Percentiles rank a stretch among this genome's conserved stretches.
Evolutionary conservation across 169 alveolate species (phyloP).

Genomic region (Plasmodium cynomolgi): DNA sequence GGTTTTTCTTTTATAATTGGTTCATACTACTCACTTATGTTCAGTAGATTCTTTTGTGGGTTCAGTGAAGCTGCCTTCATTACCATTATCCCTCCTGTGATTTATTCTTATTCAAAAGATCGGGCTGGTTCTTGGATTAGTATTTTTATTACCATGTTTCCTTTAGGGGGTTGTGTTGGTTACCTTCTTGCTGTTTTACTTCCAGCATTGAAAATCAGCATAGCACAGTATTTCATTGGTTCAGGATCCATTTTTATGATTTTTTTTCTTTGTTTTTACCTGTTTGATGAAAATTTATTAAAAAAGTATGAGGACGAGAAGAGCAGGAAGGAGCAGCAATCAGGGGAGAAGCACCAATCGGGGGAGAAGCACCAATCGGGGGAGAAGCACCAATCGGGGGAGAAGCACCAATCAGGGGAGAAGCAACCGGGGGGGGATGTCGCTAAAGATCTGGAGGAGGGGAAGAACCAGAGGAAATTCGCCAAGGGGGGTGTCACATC

Average conservation of each 20-base stretch:
- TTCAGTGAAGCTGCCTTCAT: conserved; percentile 66
- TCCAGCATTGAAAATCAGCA: neutral
- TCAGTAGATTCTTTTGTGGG: conserved; percentile 64
- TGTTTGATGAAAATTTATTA: conserved; percentile 33
- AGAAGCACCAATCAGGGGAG: neutral
- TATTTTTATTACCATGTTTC: conserved; percentile 39
- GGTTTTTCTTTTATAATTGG: conserved; percentile 35
- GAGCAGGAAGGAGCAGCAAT: conserved; percentile 5
- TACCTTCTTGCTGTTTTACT: conserved; percentile 27
- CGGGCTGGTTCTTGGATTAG: conserved; percentile 68
- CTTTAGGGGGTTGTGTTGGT: conserved; percentile 37
- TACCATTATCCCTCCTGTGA: conserved; percentile 41
- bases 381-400: neutral
- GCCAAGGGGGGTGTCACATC: neutral
- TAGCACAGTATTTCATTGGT: conserved; percentile 19
- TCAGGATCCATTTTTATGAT: neutral
- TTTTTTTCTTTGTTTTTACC: neutral
- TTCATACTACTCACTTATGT: conserved; percentile 45
- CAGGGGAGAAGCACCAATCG: neutral
- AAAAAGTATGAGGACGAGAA: conserved; percentile 39
- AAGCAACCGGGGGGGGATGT: neutral
- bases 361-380: neutral
- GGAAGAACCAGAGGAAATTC: neutral
- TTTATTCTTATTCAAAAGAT: conserved; percentile 55
- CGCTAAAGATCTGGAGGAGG: neutral